Evolutionary conservation across 169 alveolate species (phyloP).

Genomic region (Babesia ovata): DNA sequence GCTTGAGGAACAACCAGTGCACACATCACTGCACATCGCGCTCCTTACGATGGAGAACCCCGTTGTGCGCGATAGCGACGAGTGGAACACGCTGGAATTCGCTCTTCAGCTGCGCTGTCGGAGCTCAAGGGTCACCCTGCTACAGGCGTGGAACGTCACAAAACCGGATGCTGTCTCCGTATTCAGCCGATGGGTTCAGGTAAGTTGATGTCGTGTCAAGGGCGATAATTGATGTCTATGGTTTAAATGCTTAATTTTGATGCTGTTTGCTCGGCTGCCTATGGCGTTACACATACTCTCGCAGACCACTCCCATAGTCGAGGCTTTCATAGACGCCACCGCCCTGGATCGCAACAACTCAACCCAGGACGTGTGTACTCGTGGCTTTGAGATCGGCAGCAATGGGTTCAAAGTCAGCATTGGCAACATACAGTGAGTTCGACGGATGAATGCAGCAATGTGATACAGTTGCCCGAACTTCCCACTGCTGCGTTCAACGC

Average conservation of each 20-base stretch:
- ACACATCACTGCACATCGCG: neutral
- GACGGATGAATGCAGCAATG: neutral
- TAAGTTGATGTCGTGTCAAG: neutral
- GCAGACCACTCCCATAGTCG: conserved; percentile 76
- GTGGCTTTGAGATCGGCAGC: conserved; percentile 84
- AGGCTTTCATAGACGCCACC: conserved; percentile 82
- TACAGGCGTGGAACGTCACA: conserved; percentile 79
- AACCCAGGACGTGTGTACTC: conserved; percentile 84
- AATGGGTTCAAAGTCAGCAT: conserved; percentile 84
- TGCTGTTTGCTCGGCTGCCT: neutral
- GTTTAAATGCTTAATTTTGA: neutral
- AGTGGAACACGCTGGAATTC: conserved; percentile 76
- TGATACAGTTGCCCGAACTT: conserved; percentile 26
- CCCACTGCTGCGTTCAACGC: conserved; percentile 37
- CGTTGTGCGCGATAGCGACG: conserved; percentile 75
- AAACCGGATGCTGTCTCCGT: conserved; percentile 65
- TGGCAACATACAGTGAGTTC: conserved; percentile 84
- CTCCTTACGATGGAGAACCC: conserved; percentile 44
- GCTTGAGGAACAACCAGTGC: neutral
- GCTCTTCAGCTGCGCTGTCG: conserved; percentile 73
- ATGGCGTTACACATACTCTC: neutral
- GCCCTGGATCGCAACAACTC: conserved; percentile 83
- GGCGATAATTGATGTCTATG: neutral
- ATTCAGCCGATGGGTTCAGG: conserved; percentile 62
- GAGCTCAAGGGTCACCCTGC: conserved; percentile 76